Percentiles rank a stretch among this genome's conserved stretches.
These are phyloP conservation scores for Aphanomyces invadans DNA, from an alignment of 352 stramenopile species.

Conservation along the genomic window DNA sequence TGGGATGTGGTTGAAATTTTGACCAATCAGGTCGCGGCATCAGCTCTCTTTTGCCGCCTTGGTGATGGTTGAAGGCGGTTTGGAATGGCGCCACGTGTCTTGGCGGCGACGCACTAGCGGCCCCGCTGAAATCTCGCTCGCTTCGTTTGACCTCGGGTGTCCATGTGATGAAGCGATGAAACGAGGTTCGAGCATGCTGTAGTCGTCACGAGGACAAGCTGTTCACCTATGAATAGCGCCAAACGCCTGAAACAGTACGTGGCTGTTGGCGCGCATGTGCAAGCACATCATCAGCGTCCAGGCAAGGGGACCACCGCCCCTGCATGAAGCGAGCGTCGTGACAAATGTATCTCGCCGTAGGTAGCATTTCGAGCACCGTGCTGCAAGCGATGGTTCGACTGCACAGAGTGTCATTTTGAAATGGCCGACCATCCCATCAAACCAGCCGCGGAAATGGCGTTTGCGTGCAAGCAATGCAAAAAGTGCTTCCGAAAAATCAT, in stretches of 20 bases:
- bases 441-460: constrained; percentile 40
- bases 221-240: not conserved
- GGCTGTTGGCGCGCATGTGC: constrained; percentile 14
- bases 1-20: not conserved
- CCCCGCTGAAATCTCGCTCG: too few relatives aligned
- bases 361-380: constrained; percentile 58
- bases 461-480: constrained; percentile 61
- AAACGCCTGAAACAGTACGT: too few relatives aligned
- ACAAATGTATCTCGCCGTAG: constrained; percentile 25
- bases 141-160: too few relatives aligned
- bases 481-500: constrained; percentile 61
- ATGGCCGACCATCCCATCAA: constrained; percentile 45
- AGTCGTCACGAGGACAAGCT: too few relatives aligned
- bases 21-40: not conserved
- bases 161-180: too few relatives aligned
- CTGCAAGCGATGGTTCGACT: constrained; percentile 74
- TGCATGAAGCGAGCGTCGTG: not conserved
- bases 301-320: constrained; percentile 26
- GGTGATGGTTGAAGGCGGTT: too few relatives aligned
- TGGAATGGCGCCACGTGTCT: too few relatives aligned
- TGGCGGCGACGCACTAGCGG: too few relatives aligned
- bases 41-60: too few relatives aligned
- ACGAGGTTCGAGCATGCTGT: too few relatives aligned
- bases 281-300: constrained; percentile 26
- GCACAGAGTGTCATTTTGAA: constrained; percentile 66